Evolutionary conservation across 2,329 filamentous ascomycete species (phyloP).

Genomic region (Diatrype stigma): DNA sequence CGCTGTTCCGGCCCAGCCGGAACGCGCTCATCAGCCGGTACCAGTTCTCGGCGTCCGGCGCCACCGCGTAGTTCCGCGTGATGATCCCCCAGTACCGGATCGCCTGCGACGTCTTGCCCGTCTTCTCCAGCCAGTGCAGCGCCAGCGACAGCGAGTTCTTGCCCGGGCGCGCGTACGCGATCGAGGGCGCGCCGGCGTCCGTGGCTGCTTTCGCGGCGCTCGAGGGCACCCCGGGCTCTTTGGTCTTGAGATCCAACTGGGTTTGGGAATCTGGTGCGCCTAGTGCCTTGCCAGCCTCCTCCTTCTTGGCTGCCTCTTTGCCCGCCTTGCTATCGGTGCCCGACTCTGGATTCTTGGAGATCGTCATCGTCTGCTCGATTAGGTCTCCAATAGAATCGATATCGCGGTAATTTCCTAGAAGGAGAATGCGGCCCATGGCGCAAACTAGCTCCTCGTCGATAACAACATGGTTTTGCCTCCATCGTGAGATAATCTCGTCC

Average conservation of each 20-base stretch:
- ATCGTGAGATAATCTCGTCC: slow-evolving; percentile 73
- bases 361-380: slow-evolving; percentile 76
- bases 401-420: slow-evolving; percentile 60
- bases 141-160: slow-evolving; percentile 65
- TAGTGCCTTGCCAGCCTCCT: not conserved
- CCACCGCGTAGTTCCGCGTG: slow-evolving; percentile 55
- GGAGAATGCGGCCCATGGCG: slow-evolving; percentile 75
- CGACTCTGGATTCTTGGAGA: slow-evolving; percentile 51
- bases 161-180: slow-evolving; percentile 40
- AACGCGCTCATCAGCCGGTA: slow-evolving; percentile 65
- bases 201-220: too few species aligned
- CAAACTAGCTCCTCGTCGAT: slow-evolving; percentile 78
- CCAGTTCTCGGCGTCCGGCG: slow-evolving; percentile 70
- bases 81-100: slow-evolving; percentile 74
- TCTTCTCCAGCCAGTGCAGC: slow-evolving; percentile 58
- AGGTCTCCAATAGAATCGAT: slow-evolving; percentile 70
- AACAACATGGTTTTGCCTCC: slow-evolving; percentile 64
- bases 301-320: not conserved
- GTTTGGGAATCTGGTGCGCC: not conserved
- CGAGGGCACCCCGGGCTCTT: too few species aligned
- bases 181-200: slow-evolving; percentile 7
- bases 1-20: slow-evolving; percentile 61
- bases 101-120: slow-evolving; percentile 59
- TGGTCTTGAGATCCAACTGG: not conserved
- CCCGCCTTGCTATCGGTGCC: not conserved